Percentiles rank a stretch among this genome's conserved stretches.
These are phyloP conservation scores for Cubamyces sp. DNA, from an alignment of 768 basidiomycete species.

Conservation along the genomic window DNA sequence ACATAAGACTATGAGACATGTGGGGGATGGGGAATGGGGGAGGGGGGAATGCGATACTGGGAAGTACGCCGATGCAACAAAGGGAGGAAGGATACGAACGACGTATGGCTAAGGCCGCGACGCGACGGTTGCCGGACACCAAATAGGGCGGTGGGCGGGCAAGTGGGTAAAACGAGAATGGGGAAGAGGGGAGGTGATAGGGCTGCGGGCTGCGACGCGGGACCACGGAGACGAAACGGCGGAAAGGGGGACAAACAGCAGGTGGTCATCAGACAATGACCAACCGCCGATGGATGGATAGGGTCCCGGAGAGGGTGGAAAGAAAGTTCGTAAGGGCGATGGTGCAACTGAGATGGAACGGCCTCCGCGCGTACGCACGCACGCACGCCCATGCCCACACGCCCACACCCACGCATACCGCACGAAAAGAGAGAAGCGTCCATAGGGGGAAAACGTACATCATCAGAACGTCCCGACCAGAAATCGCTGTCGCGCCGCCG, in stretches of 20 bases:
- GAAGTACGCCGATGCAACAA: conserved; percentile 5
- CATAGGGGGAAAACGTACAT: conserved; percentile 6
- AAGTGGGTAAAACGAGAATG: not conserved
- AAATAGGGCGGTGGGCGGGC: not conserved
- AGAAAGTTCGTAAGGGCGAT: conserved; percentile 11
- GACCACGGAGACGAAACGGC: not conserved
- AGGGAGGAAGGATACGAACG: not conserved
- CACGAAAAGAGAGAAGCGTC: conserved; percentile 18
- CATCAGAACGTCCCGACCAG: conserved; percentile 15
- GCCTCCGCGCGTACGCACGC: conserved; percentile 1
- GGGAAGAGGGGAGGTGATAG: not conserved
- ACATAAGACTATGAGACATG: conserved; percentile 23
- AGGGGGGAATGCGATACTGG: too few species aligned
- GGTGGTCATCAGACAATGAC: conserved; percentile 9
- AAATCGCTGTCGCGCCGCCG: not conserved
- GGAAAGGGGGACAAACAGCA: not conserved
- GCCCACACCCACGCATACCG: not conserved
- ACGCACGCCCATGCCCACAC: not conserved
- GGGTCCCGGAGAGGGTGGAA: conserved; percentile 8
- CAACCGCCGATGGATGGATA: conserved; percentile 14
- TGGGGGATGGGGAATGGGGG: conserved; percentile 4
- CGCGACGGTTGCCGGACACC: conserved; percentile 4
- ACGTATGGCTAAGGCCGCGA: not conserved
- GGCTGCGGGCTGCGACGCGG: not conserved
- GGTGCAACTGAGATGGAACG: conserved; percentile 16